Evolutionary conservation across 2,329 filamentous ascomycete species (phyloP), one percentile per base, ranked within the genome.

Genomic region (Leptodontidium sp.): DNA sequence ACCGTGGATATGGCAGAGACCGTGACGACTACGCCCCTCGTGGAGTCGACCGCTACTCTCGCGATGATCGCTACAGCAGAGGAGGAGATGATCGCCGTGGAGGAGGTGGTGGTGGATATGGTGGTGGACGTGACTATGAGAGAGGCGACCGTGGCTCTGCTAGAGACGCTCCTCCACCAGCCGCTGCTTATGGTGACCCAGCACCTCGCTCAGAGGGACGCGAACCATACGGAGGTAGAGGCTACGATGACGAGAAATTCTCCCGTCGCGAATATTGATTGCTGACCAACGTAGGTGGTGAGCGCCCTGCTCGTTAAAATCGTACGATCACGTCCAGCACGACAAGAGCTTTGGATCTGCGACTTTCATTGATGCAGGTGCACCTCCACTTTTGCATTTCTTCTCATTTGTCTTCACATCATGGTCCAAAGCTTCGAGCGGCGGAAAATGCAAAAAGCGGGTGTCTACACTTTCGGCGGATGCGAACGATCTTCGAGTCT

Each of bases 61-160:
- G 74, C 65, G 74, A 76, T 47, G 76, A 78, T 32, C 73, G 77
- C 59, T 78, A 79, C 64, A 73, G 68, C 58, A 71, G 75, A 65
- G 73, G 77, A 57, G 73, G 76, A 69, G 73, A 73, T 55, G 77
- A 78, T 63, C 85, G 87, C 50, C 84, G 86, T 38, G 74, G 74
- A 67, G 83, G 86, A 70, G 82, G 82, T 58, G 78, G 79, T 52
- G 81, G 82, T 65, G 82, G 75, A 69, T 58, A 58, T 65, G 81
- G 76, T 53, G 77, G 77, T 57, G 83, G 83, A 68, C 82, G 86
- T 49, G 79, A 79, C 66, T 84, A 84, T 65, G 82, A 86, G 21
- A 77, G 83, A 70, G 83, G 86, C 69, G 85, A 88, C 64, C 83
- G 84, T 64, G 79, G 80, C 66, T 78, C 80, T 73, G 74, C 80